Evolutionary conservation across 306 rosid genomes (phyloP).

Genomic region (Corylus americana): DNA sequence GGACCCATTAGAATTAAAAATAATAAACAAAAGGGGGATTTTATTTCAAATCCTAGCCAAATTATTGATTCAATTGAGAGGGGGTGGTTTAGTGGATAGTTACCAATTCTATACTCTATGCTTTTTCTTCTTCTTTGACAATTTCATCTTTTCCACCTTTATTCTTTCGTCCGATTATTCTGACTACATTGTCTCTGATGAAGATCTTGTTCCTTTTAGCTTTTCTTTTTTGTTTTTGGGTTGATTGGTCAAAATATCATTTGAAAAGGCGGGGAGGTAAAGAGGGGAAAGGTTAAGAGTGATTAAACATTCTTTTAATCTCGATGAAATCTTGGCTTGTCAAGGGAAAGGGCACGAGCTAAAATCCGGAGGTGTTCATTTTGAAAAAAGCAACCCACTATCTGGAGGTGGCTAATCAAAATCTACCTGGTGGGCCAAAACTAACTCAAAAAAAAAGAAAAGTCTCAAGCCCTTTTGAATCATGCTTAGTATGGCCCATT

Average conservation of each 20-base stretch:
- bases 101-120: too few species aligned
- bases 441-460: background rate
- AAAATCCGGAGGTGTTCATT: constrained; percentile 1
- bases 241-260: constrained; percentile 13
- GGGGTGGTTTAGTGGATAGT: too few species aligned
- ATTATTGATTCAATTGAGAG: too few species aligned
- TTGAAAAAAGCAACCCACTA: background rate
- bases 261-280: background rate
- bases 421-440: background rate
- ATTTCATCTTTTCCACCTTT: background rate
- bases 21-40: too few species aligned
- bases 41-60: too few species aligned
- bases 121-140: too few species aligned
- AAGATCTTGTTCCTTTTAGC: background rate
- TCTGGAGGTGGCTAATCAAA: background rate
- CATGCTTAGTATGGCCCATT: background rate
- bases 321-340: background rate
- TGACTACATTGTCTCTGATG: constrained; percentile 5
- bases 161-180: constrained; percentile 9
- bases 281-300: background rate
- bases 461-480: background rate
- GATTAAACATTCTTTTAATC: constrained; percentile 7
- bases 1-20: too few species aligned
- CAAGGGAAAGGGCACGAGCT: constrained; percentile 4
- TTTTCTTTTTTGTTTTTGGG: background rate